Conservation (phyloP, 495 filamentous ascomycete genomes). For the Amniculicola lignicola region DNA sequence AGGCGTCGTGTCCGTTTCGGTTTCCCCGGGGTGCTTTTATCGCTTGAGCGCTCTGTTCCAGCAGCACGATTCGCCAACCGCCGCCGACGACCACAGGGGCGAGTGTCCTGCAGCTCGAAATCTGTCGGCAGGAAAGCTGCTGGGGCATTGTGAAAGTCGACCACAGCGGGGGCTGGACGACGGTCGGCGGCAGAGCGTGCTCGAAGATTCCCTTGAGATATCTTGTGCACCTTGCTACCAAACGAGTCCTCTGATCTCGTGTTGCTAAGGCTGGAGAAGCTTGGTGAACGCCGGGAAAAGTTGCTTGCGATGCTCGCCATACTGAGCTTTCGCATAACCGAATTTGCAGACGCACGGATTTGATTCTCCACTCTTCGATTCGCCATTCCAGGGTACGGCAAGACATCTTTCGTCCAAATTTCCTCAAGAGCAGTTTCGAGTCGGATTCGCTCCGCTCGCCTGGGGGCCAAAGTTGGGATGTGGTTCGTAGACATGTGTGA, state of each 20-base stretch:
- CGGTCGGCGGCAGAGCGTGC: constrained; percentile 19
- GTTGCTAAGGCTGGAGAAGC: constrained; percentile 45
- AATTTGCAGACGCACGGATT: constrained; percentile 67
- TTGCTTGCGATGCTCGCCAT: constrained; percentile 64
- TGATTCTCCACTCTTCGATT: constrained; percentile 60
- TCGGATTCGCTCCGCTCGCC: constrained; percentile 70
- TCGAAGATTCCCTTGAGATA: constrained; percentile 14
- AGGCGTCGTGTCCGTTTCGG: constrained; percentile 27
- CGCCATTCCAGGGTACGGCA: constrained; percentile 85
- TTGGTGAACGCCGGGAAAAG: constrained; percentile 60
- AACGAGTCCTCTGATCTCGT: constrained; percentile 35
- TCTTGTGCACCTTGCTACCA: constrained; percentile 18
- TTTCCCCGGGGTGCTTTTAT: constrained; percentile 20
- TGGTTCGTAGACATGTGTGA: constrained; percentile 65
- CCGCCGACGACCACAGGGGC: constrained; percentile 17
- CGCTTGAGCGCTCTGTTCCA: constrained; percentile 14
- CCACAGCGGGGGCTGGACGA: constrained; percentile 29
- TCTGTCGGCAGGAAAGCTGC: constrained; percentile 43
- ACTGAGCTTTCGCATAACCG: constrained; percentile 80
- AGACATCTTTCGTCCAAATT: constrained; percentile 77
- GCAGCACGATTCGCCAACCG: constrained; percentile 32
- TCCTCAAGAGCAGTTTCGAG: constrained; percentile 72
- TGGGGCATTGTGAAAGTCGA: constrained; percentile 40
- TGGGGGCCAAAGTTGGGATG: constrained; percentile 59
- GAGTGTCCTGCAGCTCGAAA: constrained; percentile 37